phyloP scores from a whole-genome alignment of 805 yeast species.

The Sugiyamaella boreocaroliniensis region DNA sequence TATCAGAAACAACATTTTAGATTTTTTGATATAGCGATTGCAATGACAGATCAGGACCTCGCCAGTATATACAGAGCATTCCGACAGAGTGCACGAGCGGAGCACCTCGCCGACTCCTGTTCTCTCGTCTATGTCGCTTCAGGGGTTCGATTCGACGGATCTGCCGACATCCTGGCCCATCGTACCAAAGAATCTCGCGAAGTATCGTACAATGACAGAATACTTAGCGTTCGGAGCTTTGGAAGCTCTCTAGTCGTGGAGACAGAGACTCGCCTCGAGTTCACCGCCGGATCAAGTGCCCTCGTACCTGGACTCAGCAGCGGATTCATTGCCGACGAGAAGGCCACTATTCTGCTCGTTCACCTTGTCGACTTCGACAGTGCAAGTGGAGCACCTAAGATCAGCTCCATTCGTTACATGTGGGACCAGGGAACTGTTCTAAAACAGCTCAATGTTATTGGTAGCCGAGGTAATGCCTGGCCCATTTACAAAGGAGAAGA shows the following conservation, averaged over 20 bases:
- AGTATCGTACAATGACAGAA: slow-evolving; percentile 14
- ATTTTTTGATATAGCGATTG: too few relatives aligned
- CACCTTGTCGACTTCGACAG: slow-evolving; percentile 15
- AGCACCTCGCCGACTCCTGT: slow-evolving; percentile 4
- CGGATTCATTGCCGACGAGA: slow-evolving; percentile 23
- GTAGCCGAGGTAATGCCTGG: slow-evolving; percentile 27
- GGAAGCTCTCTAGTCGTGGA: slow-evolving; percentile 18
- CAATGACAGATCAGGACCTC: neutral
- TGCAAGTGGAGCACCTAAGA: slow-evolving; percentile 5
- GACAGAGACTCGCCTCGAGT: slow-evolving; percentile 21
- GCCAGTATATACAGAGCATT: slow-evolving; percentile 9
- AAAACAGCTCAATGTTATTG: slow-evolving; percentile 26
- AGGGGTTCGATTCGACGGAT: slow-evolving; percentile 14
- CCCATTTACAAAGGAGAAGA: slow-evolving; percentile 23
- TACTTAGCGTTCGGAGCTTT: slow-evolving; percentile 15
- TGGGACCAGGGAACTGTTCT: slow-evolving; percentile 28
- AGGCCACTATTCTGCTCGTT: slow-evolving; percentile 16
- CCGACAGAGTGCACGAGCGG: slow-evolving; percentile 8
- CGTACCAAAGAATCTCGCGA: slow-evolving; percentile 13
- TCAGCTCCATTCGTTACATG: slow-evolving; percentile 16
- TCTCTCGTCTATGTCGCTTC: slow-evolving; percentile 20
- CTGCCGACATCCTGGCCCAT: slow-evolving; percentile 18
- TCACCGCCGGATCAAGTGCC: slow-evolving; percentile 24
- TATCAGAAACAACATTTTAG: too few relatives aligned
- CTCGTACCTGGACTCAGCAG: slow-evolving; percentile 22